Base-by-base conservation (phyloP, 805 yeast genomes). In the Lipomyces orientalis region DNA sequence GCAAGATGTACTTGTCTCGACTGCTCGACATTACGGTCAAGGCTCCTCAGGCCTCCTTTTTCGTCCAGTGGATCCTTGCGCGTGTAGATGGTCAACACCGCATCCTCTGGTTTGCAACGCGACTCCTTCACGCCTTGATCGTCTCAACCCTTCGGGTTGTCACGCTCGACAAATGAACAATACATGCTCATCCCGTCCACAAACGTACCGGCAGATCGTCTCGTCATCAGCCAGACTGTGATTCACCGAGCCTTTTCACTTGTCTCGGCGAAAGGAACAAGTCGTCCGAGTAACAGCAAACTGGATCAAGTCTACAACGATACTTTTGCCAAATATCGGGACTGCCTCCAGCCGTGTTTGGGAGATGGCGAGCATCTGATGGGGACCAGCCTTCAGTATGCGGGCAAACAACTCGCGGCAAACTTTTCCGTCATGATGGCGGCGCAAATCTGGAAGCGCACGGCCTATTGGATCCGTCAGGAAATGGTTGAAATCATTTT, bases 11-110 rank as follows among this genome's bases (percentile, higher is more conserved):
- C 43, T 37, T 37, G 43, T 37, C 43, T 37, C 43, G 43, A 37
- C 43, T 37, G 46, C 46, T 39, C 46, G 46, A 39, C 46, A 39
- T 3, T 39, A 39, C 46, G 46, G 46, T 16, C 46, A 39, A 39
- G 46, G 46, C 46, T 14, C 46, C n/a, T 39, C 46, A 39, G 19
- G 46, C 46, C n/a, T 0, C 46, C 46, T 39, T 39, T 39, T 39
- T 39, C 46, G 46, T 39, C 46, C 8, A 39, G 46, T 39, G 46
- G 46, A 39, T 39, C 46, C 46, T 39, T 39, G 46, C 46, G 46
- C 46, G 46, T 39, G 46, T 39, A 39, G n/a, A 39, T 39, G 46
- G 46, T 39, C 46, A 39, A 39, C 46, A 39, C 46, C 46, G 46
- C 46, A 39, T 12, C 46, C 46, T 39, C 46, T 39, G 46, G 46